A percentile compares a stretch with the other conserved stretches of the same genome.
Evolutionary conservation across 73 alveolate species (phyloP).

Genomic region (Paramecium primaurelia): DNA sequence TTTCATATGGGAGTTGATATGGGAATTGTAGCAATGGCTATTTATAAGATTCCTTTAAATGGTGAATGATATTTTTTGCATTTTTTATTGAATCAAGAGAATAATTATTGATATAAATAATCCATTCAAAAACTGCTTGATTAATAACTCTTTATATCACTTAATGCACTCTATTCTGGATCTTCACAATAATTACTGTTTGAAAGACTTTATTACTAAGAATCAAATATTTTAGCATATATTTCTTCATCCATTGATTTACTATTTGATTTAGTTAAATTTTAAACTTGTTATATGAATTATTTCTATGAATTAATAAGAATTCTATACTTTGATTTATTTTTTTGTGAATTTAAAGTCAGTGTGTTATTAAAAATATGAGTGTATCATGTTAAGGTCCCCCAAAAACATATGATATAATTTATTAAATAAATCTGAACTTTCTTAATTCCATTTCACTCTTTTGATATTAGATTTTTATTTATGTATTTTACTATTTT

Average conservation of each 20-base stretch:
- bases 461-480: conserved; percentile 15
- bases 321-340: not conserved
- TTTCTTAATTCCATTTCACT: conserved; percentile 6
- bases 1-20: conserved; percentile 37
- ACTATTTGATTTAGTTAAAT: not conserved
- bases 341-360: conserved; percentile 10
- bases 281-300: not conserved
- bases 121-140: not conserved
- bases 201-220: not conserved
- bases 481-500: not conserved
- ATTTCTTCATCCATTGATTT: conserved; percentile 1
- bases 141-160: not conserved
- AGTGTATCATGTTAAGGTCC: not conserved
- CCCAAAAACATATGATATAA: conserved; percentile 3
- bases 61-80: not conserved
- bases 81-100: not conserved
- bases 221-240: not conserved
- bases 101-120: not conserved
- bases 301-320: not conserved
- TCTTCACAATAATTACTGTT: not conserved
- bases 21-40: not conserved
- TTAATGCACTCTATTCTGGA: not conserved
- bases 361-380: not conserved
- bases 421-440: not conserved
- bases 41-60: not conserved